Percentiles rank a stretch among this genome's conserved stretches.
These are phyloP conservation scores for Debaryomyces nepalensis DNA, from an alignment of 1,139 yeast species.

Conservation along the genomic window DNA sequence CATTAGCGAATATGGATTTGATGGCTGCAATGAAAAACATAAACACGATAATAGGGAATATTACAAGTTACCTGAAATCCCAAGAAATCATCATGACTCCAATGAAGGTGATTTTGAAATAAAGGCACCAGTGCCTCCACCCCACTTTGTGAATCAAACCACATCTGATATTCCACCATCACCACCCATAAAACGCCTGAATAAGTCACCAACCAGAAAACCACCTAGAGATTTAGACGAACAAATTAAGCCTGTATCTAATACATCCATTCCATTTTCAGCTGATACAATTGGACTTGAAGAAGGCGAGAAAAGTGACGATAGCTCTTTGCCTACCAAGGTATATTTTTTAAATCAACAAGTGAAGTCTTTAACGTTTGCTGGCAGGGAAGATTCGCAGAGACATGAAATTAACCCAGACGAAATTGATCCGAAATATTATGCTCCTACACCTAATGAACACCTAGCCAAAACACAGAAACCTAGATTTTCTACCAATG, in stretches of 20 bases:
- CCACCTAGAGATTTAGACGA: constrained; percentile 25
- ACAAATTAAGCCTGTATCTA: constrained; percentile 15
- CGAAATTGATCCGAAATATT: constrained; percentile 49
- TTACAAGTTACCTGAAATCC: constrained; percentile 10
- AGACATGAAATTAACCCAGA: constrained; percentile 28
- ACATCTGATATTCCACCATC: constrained; percentile 15
- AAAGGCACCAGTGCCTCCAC: constrained; percentile 25
- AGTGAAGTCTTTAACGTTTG: constrained; percentile 34
- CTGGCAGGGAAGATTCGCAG: constrained; percentile 16
- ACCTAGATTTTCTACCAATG: neutral
- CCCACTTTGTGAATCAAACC: constrained; percentile 16
- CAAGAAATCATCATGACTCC: constrained; percentile 12
- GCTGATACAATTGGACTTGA: constrained; percentile 50
- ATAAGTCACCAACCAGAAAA: constrained; percentile 25
- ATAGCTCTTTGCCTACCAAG: constrained; percentile 34
- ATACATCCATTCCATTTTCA: constrained; percentile 45
- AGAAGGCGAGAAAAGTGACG: constrained; percentile 28
- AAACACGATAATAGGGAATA: constrained; percentile 18
- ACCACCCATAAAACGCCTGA: constrained; percentile 15
- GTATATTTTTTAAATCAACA: constrained; percentile 43
- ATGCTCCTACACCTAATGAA: constrained; percentile 54
- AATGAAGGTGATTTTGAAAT: constrained; percentile 20
- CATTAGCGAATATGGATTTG: constrained; percentile 24
- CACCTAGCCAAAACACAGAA: constrained; percentile 24
- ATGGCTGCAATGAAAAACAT: constrained; percentile 26